Base-by-base conservation (phyloP, 805 yeast species). In the Candida railenensis region DNA sequence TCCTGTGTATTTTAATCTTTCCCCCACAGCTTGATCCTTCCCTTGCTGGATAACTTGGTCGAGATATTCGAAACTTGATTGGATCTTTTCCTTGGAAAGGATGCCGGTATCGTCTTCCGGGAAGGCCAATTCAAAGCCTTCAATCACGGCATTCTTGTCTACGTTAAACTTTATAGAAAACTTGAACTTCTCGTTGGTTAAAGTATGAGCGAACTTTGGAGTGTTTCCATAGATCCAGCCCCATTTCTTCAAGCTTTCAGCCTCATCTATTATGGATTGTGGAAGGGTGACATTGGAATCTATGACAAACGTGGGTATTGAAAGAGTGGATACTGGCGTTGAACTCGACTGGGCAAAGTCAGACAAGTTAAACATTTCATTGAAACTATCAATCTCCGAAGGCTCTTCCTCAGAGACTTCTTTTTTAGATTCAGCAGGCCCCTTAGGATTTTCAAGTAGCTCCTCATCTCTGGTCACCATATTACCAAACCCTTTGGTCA, bases 221-320 rank as follows among this genome's bases (percentile, higher is more conserved):
- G 96, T 85, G 18, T 75, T 70, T 1, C 89, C 91, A 62, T 68
- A 89, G 33, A 69, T 78, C 96, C 96, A 91, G 1, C 78, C 69
- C 87, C 94, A 85, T 18, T 73, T 63, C 37, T 67, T 57, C 16
- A 89, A 65, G 22, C 73, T 74, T 0, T 63, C 48, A 28, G 73
- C 71, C 0, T 69, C 66, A 2, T 69, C 55, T 2, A 46, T 22
- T 0, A 86, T 67, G 28, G 80, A 81, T 0, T 53, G 59, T 22
- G 58, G 76, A 44, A 51, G 64, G 8, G 58, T 54, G 2, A 69
- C 66, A 1, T 53, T 48, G 1, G 57, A 59, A 22, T 57, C 65
- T 3, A 67, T 57, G 1, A 42, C 46, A 16, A 66, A 47, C 1
- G 56, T 51, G 11, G 30, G 30, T 7, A 9, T 44, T 43, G 0